phyloP scores from a whole-genome alignment of 306 rosid genomes.

The Astragalus glycyphyllos region DNA sequence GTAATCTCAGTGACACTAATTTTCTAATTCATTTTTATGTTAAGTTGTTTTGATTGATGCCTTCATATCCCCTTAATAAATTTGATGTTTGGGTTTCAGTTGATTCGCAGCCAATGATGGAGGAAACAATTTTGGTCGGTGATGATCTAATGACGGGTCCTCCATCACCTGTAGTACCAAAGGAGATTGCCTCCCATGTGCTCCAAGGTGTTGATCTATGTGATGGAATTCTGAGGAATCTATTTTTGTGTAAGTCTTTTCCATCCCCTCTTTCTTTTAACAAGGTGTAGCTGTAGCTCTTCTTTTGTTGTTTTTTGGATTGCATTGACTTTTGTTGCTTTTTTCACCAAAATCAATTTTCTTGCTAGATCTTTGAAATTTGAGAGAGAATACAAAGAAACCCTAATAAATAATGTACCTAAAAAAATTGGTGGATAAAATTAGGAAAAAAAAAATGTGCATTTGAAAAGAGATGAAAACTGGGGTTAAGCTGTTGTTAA shows the following conservation, averaged over 20 bases:
- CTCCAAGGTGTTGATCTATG: conserved; percentile 88
- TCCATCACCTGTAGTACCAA: conserved; percentile 91
- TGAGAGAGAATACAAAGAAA: not conserved
- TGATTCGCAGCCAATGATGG: conserved; percentile 91
- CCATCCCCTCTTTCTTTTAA: not conserved
- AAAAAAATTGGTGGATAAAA: not conserved
- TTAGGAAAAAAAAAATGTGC: not conserved
- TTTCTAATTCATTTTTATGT: not conserved
- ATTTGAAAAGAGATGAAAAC: not conserved
- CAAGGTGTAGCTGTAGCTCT: not conserved
- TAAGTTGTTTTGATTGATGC: not conserved
- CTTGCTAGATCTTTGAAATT: not conserved
- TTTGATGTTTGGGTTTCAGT: conserved; percentile 60
- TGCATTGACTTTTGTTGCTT: not conserved
- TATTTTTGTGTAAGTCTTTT: conserved; percentile 74
- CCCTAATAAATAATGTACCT: not conserved
- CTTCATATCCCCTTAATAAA: not conserved
- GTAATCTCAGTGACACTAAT: conserved; percentile 4
- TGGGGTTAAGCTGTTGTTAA: too few species aligned
- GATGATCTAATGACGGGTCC: conserved; percentile 95
- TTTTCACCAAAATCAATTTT: conserved; percentile 16
- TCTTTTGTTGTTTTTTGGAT: conserved; percentile 9
- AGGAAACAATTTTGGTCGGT: conserved; percentile 93
- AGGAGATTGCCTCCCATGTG: conserved; percentile 92
- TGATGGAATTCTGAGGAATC: conserved; percentile 84